A percentile compares a stretch with the other conserved stretches of the same genome.
phyloP scores from a whole-genome alignment of 2,329 filamentous ascomycete species.

The Botrytis byssoidea region DNA sequence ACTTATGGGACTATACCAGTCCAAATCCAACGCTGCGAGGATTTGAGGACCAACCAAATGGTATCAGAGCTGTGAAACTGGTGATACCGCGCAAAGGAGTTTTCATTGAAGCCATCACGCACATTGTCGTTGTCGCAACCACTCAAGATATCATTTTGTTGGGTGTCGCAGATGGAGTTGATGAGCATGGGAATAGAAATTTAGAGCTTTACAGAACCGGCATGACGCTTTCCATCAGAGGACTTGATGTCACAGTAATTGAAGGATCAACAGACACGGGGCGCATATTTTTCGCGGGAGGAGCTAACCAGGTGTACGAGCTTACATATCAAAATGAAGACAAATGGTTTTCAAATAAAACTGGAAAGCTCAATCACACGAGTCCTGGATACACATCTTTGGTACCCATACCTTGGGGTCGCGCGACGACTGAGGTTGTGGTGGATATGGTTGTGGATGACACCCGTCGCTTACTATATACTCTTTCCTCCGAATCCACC shows the following conservation, averaged over 20 bases:
- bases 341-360: slow-evolving; percentile 89
- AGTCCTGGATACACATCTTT: slow-evolving; percentile 68
- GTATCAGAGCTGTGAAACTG: slow-evolving; percentile 87
- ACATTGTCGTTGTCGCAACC: slow-evolving; percentile 87
- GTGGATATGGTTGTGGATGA: slow-evolving; percentile 85
- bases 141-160: slow-evolving; percentile 80
- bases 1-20: slow-evolving; percentile 96
- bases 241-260: slow-evolving; percentile 74
- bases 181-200: slow-evolving; percentile 66
- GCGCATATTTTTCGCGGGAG: slow-evolving; percentile 88
- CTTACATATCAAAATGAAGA: slow-evolving; percentile 96
- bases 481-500: slow-evolving; percentile 81
- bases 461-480: slow-evolving; percentile 83
- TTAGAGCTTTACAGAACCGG: slow-evolving; percentile 85
- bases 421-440: slow-evolving; percentile 61
- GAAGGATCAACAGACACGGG: slow-evolving; percentile 75
- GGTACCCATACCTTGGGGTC: slow-evolving; percentile 50
- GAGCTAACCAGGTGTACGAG: slow-evolving; percentile 86
- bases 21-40: slow-evolving; percentile 89
- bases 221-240: slow-evolving; percentile 75
- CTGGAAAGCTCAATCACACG: slow-evolving; percentile 85
- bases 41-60: slow-evolving; percentile 84
- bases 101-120: slow-evolving; percentile 80
- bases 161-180: slow-evolving; percentile 70
- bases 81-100: slow-evolving; percentile 82